phyloP scores from a whole-genome alignment of 2,329 filamentous ascomycete genomes.

The Phyllosticta citribraziliensis region DNA sequence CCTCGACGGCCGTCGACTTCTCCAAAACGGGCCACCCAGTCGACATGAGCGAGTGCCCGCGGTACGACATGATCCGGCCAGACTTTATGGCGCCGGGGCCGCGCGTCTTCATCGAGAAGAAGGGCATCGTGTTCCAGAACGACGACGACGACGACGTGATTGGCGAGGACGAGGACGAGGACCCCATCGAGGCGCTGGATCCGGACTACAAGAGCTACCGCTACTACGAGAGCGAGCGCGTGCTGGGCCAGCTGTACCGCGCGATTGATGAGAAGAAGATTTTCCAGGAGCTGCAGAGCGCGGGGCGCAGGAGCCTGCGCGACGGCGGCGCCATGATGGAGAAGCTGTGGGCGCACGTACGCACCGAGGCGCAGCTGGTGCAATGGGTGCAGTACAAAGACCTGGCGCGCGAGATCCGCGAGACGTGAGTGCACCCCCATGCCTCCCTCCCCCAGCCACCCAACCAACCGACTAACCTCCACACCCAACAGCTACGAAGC shows the following conservation, averaged over 20 bases:
- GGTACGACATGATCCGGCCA: conserved; percentile 25
- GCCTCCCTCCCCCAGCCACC: neutral
- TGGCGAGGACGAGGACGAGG: conserved; percentile 24
- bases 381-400: conserved; percentile 31
- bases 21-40: conserved; percentile 49
- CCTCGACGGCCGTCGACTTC: conserved; percentile 30
- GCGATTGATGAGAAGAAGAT: conserved; percentile 63
- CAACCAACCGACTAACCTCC: neutral
- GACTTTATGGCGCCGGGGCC: conserved; percentile 47
- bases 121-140: conserved; percentile 15
- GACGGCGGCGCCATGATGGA: conserved; percentile 17
- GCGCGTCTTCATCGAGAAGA: conserved; percentile 30
- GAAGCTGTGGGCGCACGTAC: conserved; percentile 32
- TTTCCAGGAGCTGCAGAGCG: conserved; percentile 26
- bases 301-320: conserved; percentile 11
- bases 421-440: conserved; percentile 30
- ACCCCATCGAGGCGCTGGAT: conserved; percentile 20
- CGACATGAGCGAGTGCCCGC: conserved; percentile 15
- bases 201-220: conserved; percentile 25
- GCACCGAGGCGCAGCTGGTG: conserved; percentile 27
- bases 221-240: conserved; percentile 60
- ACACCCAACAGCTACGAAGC: conserved; percentile 43
- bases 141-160: conserved; percentile 20
- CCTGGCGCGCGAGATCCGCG: conserved; percentile 34
- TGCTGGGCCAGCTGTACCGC: conserved; percentile 62